Evolutionary conservation across 257 asterid genomes (phyloP).

Genomic region (Rubia yunnanensis): DNA sequence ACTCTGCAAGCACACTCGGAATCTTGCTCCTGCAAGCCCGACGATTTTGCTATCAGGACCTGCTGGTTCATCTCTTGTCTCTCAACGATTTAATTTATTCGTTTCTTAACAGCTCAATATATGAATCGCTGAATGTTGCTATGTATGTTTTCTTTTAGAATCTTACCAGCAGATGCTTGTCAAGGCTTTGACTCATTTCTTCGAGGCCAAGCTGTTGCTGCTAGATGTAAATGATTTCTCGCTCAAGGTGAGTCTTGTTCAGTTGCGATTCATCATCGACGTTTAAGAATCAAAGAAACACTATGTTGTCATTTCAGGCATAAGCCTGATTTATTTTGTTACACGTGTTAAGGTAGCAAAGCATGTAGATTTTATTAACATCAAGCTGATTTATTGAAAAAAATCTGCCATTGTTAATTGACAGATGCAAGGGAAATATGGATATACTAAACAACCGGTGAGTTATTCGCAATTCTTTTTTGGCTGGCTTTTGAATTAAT

Average conservation of each 20-base stretch:
- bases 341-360: no score
- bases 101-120: background rate
- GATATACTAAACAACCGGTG: conserved; percentile 48
- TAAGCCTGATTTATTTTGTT: no score
- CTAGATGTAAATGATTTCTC: conserved; percentile 74
- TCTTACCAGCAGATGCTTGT: conserved; percentile 71
- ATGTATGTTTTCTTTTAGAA: conserved; percentile 26
- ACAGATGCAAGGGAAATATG: conserved; percentile 81
- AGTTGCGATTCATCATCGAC: background rate
- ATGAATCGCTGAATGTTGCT: background rate
- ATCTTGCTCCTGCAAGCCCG: conserved; percentile 91
- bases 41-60: conserved; percentile 92
- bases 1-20: conserved; percentile 72
- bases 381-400: no score
- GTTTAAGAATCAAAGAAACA: background rate
- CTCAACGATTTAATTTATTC: no score
- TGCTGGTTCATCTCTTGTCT: conserved; percentile 48
- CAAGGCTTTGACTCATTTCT: conserved; percentile 76
- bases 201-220: conserved; percentile 63
- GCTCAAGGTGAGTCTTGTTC: conserved; percentile 46
- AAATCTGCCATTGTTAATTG: conserved; percentile 17
- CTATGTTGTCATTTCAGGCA: conserved; percentile 12
- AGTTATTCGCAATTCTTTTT: conserved; percentile 17
- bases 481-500: no score
- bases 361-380: no score